Base-by-base conservation (phyloP, 2,329 filamentous ascomycete species). In the Xylariaceae sp. region DNA sequence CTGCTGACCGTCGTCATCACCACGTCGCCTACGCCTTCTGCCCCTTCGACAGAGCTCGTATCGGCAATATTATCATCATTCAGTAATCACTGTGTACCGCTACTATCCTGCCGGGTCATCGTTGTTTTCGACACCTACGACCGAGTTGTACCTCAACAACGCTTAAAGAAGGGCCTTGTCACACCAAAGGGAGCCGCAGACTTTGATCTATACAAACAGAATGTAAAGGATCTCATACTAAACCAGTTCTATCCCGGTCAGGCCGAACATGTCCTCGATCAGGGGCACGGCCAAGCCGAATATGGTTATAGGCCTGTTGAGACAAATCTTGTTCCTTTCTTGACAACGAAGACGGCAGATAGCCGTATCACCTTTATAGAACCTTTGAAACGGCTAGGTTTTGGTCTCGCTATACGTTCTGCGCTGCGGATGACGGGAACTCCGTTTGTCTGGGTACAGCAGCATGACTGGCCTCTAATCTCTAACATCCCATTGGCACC, bases 371-470 rank as follows among this genome's bases (percentile, higher is more conserved):
- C 73, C 0, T 83, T 84, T 54, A 72, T 84, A 50, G 80, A 83
- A 62, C 74, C 79, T 3, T 48, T 62, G 0, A 71, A 73, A 32
- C 74, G 79, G 0, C 64, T 84, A 1, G 81, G 81, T 0, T 84
- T 84, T 46, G 81, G 80, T 0, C 70, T 84, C 0, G 81, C 77
- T 1, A 80, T 84, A 19, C 79, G 81, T 12, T 78, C 79, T 0
- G 81, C 81, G 0, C 65, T 84, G 44, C 72, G 81, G 2, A 50
- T 74, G 4, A 73, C 76, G 0, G 59, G 68, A 12, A 84, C 81
- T 1, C 78, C 79, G 0, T 81, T 81, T 44, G 80, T 83, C 16
- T 84, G 81, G 81, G 69, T 84, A 0, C 81, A 84, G 58, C 81
- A 84, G 67, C 81, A 84, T 62, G 81, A 84, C 67, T 84, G 81